Base-by-base conservation (phyloP, 1,284 basidiomycete genomes). In the Apiotrichum akiyoshidainum region DNA sequence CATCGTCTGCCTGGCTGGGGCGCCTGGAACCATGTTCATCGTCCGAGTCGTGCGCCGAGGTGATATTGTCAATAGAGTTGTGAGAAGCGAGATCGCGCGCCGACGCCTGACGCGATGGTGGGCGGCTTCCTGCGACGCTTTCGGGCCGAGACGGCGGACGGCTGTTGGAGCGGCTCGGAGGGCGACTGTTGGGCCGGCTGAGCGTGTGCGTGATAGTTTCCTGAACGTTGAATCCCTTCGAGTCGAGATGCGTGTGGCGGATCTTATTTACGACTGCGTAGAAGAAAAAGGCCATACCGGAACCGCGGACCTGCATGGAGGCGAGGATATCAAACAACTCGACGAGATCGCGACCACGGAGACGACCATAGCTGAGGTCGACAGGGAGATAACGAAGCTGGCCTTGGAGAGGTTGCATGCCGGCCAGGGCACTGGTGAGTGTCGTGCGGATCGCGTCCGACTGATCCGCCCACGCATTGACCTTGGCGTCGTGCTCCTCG, bases 221-320 rank as follows among this genome's bases (percentile, higher is more conserved):
- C 33, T 40, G 54, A n/a, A 50, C 61, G 21, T 42, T 60, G 63
- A 68, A 78, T 4, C 69, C 75, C 0, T 66, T 60, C 2, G 74
- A 75, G 61, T 78, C 73, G 41, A 78, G 61, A 52, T 77, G 75
- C 0, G 70, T 65, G 56, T 74, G 74, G 16, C 65, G 57, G 16
- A 73, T 65, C 55, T 74, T 75, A 44, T 60, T 70, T 22, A 72
- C 65, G 21, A 78, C 66, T 3, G 76, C 70, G 47, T 78, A 75
- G 66, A 77, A 78, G 63, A 77, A 78, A 59, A 77, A 74, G 2
- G 73, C 70, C 59, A 78, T 55, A 2, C 75, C 75, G 1, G 68
- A 65, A 4, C 73, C 74, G 11, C 77, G 68, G n/a, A 69, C 65
- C 60, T 77, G 77, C 16, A 76, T 56, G 0, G 65, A 51, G 13